Conservation (phyloP, 129 eudicot species). For the Flaveria brownii region DNA sequence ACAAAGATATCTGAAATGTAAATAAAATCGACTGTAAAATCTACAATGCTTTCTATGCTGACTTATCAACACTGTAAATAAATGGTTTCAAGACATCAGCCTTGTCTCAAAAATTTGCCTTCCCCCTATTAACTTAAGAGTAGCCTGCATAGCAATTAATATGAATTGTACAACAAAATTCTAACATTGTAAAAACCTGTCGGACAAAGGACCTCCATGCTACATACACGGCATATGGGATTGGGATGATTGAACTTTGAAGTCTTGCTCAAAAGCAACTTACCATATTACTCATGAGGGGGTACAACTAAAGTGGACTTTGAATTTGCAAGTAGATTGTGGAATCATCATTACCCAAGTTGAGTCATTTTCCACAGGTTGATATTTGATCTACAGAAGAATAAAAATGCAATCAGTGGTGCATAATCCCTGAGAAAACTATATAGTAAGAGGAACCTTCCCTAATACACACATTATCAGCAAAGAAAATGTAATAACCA, state of each 20-base stretch:
- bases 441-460: neutral
- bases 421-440: neutral
- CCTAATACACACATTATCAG: neutral
- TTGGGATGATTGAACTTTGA: neutral
- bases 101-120: neutral
- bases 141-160: no score
- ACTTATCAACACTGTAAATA: neutral
- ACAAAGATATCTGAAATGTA: no score
- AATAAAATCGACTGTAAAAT: no score
- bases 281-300: constrained; percentile 51
- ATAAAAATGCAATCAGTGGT: constrained; percentile 2
- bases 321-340: constrained; percentile 27
- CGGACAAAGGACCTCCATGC: neutral
- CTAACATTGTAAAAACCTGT: neutral
- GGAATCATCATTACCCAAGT: constrained; percentile 27
- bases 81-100: neutral
- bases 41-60: neutral
- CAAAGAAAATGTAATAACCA: neutral
- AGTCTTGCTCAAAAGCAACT: constrained; percentile 14
- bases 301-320: constrained; percentile 17
- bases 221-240: neutral
- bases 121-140: no score
- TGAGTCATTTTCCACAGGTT: constrained; percentile 26
- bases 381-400: constrained; percentile 29
- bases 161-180: neutral